Percentiles rank a stretch among this genome's conserved stretches.
These are phyloP conservation scores for Pleurotus tuoliensis DNA, from an alignment of 768 basidiomycete species.

Conservation along the genomic window DNA sequence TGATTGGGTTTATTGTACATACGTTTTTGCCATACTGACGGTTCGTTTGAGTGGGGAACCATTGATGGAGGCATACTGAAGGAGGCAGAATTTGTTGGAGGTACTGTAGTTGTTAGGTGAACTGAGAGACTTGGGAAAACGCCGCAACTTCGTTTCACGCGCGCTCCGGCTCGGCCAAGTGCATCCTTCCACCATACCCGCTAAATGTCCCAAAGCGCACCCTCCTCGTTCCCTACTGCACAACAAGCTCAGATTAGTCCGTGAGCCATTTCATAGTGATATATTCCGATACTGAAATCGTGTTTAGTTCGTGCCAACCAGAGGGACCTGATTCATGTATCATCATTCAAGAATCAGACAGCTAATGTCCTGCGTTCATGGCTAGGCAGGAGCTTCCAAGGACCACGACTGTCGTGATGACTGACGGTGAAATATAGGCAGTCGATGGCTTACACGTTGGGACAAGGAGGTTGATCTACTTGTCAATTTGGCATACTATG, in stretches of 20 bases:
- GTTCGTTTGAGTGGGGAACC: constrained; percentile 40
- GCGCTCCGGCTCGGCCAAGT: background rate
- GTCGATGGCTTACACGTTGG: constrained; percentile 76
- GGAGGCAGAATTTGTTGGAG: background rate
- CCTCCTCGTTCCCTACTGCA: constrained; percentile 62
- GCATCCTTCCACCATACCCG: constrained; percentile 8
- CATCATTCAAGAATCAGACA: constrained; percentile 69
- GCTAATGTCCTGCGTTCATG: constrained; percentile 73
- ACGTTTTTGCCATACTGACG: constrained; percentile 78
- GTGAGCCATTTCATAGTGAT: constrained; percentile 24
- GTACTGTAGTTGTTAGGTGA: background rate
- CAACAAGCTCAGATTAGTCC: constrained; percentile 86
- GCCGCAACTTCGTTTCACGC: background rate
- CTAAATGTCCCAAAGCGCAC: background rate
- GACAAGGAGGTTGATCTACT: constrained; percentile 74
- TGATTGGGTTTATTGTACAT: constrained; percentile 22
- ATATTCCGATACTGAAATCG: background rate
- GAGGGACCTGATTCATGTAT: constrained; percentile 74
- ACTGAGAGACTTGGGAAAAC: background rate
- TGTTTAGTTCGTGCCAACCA: constrained; percentile 77
- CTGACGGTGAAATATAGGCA: constrained; percentile 44
- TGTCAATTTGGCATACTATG: constrained; percentile 68
- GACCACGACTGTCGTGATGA: constrained; percentile 4
- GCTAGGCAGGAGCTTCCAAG: constrained; percentile 50
- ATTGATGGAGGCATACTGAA: constrained; percentile 9